Evolutionary conservation across 2,329 filamentous ascomycete genomes (phyloP), one percentile per base, ranked within the genome.

Genomic region (Colletotrichum sp.): DNA sequence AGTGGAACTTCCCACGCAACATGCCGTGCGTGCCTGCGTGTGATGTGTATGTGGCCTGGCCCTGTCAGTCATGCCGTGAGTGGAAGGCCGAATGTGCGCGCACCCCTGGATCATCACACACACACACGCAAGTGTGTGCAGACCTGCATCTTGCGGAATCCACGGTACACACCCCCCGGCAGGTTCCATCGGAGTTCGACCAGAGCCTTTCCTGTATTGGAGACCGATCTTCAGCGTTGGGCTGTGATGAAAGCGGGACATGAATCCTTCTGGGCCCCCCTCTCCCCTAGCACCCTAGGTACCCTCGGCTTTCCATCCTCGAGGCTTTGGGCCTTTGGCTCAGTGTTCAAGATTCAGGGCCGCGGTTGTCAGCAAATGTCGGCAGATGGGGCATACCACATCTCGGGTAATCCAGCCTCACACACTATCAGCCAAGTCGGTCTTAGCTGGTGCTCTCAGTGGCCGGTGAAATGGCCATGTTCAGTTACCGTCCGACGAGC

Each of bases 351-450:
- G 31, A 55, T 34, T 59, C 34, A 33, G 54, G 34, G 21, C 27
- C 16, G 51, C 61, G 38, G 57, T 51, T 66, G 55, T 43, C 21
- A 71, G 36, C 62, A 57, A 70, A 62, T 71, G 57, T 73, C 62
- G 71, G 62, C 57, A 73, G 33, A 71, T 71, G 71, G 71, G 61
- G 55, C 62, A 36, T 33, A 47, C 54, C 43, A 62, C 71, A 70
- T 71, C 54, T 71, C 55, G 69, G 68, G 43, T 66, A 70, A 34
- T 58, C 58, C 68, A 66, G 62, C 63, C 57, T 73, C 71, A 36
- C 57, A 36, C 54, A 57, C 43, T 31, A 63, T 29, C 36, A 43
- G 16, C 71, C 47, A 29, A 34, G 62, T 66, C 21, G n/a, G 68
- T 61, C 38, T 61, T 66, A 55, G 68, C 55, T 27, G 21, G 12